Conservation (phyloP, 208 protist genomes). For the Leishmania tropica region DNA sequence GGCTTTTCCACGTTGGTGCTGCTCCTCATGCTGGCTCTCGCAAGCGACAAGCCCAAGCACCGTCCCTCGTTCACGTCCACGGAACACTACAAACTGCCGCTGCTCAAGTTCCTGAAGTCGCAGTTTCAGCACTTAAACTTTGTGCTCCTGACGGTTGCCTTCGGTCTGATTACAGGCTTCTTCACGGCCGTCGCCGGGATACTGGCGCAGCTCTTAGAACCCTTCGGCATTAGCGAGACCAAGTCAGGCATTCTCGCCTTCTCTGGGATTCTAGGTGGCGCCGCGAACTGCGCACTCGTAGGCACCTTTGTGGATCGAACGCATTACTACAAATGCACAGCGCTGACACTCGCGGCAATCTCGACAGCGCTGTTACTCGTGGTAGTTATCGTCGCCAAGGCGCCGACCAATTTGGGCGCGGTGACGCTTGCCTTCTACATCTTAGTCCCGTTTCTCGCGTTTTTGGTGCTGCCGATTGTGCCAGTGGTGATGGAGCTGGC, state of each 20-base stretch:
- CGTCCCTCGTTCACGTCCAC: slow-evolving; percentile 36
- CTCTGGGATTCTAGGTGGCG: slow-evolving; percentile 45
- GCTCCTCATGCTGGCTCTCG: slow-evolving; percentile 20
- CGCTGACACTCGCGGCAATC: slow-evolving; percentile 14
- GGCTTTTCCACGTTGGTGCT: slow-evolving; percentile 30
- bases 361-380: slow-evolving; percentile 25
- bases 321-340: slow-evolving; percentile 39
- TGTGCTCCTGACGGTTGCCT: slow-evolving; percentile 36
- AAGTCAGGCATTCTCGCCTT: slow-evolving; percentile 46
- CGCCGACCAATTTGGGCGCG: not conserved
- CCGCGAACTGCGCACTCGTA: slow-evolving; percentile 36
- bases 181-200: slow-evolving; percentile 41
- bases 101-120: slow-evolving; percentile 28
- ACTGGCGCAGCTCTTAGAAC: slow-evolving; percentile 52
- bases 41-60: slow-evolving; percentile 32
- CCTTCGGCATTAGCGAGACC: slow-evolving; percentile 43
- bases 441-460: slow-evolving; percentile 41
- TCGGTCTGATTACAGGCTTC: slow-evolving; percentile 42
- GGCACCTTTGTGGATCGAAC: slow-evolving; percentile 38
- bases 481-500: slow-evolving; percentile 57
- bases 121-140: slow-evolving; percentile 37
- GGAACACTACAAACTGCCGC: slow-evolving; percentile 16
- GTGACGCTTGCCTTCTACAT: slow-evolving; percentile 29
- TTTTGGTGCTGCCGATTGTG: slow-evolving; percentile 46
- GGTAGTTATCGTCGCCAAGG: slow-evolving; percentile 22